Evolutionary conservation across 371 early-diverging fungal species (phyloP), one percentile per base, ranked within the genome.

Genomic region (Mucor ambiguus): DNA sequence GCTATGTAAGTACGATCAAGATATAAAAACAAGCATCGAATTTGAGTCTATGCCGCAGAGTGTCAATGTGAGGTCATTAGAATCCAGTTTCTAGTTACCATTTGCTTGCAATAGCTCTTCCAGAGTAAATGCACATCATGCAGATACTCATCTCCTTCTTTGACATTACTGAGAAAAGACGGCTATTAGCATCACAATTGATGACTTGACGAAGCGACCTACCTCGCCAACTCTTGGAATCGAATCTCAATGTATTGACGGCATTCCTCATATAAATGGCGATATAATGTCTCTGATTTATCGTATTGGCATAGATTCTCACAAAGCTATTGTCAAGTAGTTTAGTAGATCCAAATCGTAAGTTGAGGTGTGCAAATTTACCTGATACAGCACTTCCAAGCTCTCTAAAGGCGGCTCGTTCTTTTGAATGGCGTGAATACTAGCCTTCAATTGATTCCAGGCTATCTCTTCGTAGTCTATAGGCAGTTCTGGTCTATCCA

Each of bases 1-100:
- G 93, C 75, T 18, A 92, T 91, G 68, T 91, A 94, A 0, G 95
- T 94, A 30, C 98, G 92, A 79, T 97, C 98, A 48, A 97, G 79
- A 66, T 95, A 95, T 48, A 96, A 79, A 69, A 96, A 95, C 18
- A 97, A 84, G 68, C 90, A 89, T 35, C 93, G 81, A 20, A 96
- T 92, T 82, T 92, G 86, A 26, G 85, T 82, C 91, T 90, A 41
- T 28, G 49, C 44, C 20, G 22, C 4, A 61, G 9, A 20, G 16
- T 16, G 60, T 60, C 35, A 26, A 14, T 44, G 16, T 12, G 3
- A 0, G n/a, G 10, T 14, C 14, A 9, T 16, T 4, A 54, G 20
- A n/a, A 1, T 1, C 44, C n/a, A 11, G 2, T 20, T 41, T 11
- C 14, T 29, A 26, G 30, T 56, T 87, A 84, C 89, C 81, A 91